Percentiles rank a stretch among this genome's conserved stretches.
Conservation (phyloP, 2,329 filamentous ascomycete genomes). For the Colletotrichum lentis region DNA sequence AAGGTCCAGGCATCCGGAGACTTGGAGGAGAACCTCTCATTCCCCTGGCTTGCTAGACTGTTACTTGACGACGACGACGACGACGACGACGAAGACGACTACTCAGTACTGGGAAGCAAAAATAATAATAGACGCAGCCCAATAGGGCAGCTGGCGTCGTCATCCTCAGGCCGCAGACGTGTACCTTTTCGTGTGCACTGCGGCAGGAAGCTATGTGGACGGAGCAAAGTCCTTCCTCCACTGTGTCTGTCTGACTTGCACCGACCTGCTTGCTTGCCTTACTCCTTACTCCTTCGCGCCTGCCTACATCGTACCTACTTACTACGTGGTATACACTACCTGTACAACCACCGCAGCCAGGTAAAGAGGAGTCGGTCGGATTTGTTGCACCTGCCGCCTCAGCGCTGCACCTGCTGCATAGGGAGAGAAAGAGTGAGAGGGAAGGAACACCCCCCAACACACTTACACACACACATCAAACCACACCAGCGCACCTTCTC, state of each 20-base stretch:
- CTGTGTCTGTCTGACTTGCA: too few species aligned
- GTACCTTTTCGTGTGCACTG: background rate
- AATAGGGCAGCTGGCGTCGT: slow-evolving; percentile 37
- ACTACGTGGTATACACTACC: too few species aligned
- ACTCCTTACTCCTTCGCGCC: too few species aligned
- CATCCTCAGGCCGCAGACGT: slow-evolving; percentile 35
- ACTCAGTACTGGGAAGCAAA: too few species aligned
- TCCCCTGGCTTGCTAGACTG: background rate
- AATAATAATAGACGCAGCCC: background rate
- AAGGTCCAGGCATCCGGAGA: background rate
- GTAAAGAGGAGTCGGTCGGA: too few species aligned
- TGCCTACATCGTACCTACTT: too few species aligned
- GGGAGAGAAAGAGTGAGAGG: slow-evolving; percentile 2
- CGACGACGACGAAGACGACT: too few species aligned
- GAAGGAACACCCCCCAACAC: background rate
- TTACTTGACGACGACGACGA: background rate
- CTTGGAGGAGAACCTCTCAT: background rate
- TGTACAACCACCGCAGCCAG: too few species aligned
- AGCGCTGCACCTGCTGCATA: background rate
- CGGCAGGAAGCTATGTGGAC: background rate
- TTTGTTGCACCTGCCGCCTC: background rate
- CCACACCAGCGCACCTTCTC: slow-evolving; percentile 3
- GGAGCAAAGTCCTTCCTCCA: background rate
- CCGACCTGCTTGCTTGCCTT: too few species aligned
- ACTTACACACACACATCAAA: background rate